A percentile compares a stretch with the other conserved stretches of the same genome.
phyloP scores from a whole-genome alignment of 73 alveolate genomes.

The Paramecium octaurelia region DNA sequence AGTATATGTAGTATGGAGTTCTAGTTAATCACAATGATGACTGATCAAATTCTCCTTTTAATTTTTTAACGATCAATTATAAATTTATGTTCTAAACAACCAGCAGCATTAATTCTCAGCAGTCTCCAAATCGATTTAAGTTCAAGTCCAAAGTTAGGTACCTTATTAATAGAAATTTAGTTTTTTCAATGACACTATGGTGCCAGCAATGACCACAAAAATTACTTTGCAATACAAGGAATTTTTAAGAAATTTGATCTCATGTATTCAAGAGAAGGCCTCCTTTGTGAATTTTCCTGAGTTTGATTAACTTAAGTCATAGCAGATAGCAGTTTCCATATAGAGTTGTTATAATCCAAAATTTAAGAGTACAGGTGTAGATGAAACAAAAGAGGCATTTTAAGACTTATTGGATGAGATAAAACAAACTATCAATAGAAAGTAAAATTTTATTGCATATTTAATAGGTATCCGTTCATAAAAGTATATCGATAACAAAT shows the following conservation, averaged over 20 bases:
- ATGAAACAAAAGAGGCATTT: background rate
- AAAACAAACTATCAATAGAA: slow-evolving; percentile 39
- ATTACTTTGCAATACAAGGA: slow-evolving; percentile 2
- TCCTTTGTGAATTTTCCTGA: slow-evolving; percentile 2
- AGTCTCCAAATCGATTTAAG: slow-evolving; percentile 32
- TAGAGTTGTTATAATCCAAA: slow-evolving; percentile 24
- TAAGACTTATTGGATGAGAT: slow-evolving; percentile 27
- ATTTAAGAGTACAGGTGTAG: slow-evolving; percentile 21
- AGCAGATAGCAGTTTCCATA: slow-evolving; percentile 31
- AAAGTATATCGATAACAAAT: background rate
- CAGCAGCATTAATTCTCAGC: background rate
- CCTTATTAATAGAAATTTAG: background rate
- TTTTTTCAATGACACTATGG: background rate
- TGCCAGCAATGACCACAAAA: slow-evolving; percentile 1
- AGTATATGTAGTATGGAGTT: background rate
- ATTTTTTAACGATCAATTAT: slow-evolving; percentile 13
- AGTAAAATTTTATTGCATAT: background rate
- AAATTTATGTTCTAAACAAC: slow-evolving; percentile 36
- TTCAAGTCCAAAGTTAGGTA: slow-evolving; percentile 47
- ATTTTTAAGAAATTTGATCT: background rate
- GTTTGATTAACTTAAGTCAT: background rate
- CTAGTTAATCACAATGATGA: background rate
- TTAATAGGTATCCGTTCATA: background rate
- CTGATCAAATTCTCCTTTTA: background rate
- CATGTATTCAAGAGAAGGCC: background rate